These are phyloP conservation scores for Monosporascus sp. DNA, from an alignment of 2,329 filamentous ascomycete genomes.

Conservation along the genomic window DNA sequence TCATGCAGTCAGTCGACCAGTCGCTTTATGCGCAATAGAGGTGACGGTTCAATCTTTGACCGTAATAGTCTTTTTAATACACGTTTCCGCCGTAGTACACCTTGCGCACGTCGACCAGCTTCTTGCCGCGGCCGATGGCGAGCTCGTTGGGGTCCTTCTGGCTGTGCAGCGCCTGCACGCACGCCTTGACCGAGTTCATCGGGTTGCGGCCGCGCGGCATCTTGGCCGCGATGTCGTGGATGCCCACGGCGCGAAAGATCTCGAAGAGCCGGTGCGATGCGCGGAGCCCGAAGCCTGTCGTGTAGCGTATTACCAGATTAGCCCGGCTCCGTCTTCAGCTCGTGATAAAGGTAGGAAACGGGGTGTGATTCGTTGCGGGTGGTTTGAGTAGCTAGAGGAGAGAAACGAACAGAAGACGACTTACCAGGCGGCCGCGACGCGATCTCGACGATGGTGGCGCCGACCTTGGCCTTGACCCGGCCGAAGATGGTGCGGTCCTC, in stretches of 20 bases:
- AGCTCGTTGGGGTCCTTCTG: constrained; percentile 88
- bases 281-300: constrained; percentile 83
- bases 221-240: constrained; percentile 77
- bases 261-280: constrained; percentile 91
- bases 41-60: too few species aligned
- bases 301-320: too few species aligned
- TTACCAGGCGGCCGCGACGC: constrained; percentile 82
- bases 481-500: constrained; percentile 91
- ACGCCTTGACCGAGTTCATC: constrained; percentile 96
- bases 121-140: constrained; percentile 83
- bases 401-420: constrained; percentile 20
- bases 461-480: constrained; percentile 75
- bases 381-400: not conserved
- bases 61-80: constrained; percentile 20
- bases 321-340: too few species aligned
- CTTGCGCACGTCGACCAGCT: constrained; percentile 92
- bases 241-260: constrained; percentile 81
- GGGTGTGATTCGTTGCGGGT: not conserved
- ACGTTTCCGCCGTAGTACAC: constrained; percentile 89
- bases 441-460: constrained; percentile 79
- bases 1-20: too few species aligned
- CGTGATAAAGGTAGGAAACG: too few species aligned
- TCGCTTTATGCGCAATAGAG: too few species aligned
- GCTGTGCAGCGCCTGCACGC: constrained; percentile 73
- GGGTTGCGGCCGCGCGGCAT: constrained; percentile 86